Conservation (phyloP, 2,329 filamentous ascomycete species). For the Dactylellina haptotyla region DNA sequence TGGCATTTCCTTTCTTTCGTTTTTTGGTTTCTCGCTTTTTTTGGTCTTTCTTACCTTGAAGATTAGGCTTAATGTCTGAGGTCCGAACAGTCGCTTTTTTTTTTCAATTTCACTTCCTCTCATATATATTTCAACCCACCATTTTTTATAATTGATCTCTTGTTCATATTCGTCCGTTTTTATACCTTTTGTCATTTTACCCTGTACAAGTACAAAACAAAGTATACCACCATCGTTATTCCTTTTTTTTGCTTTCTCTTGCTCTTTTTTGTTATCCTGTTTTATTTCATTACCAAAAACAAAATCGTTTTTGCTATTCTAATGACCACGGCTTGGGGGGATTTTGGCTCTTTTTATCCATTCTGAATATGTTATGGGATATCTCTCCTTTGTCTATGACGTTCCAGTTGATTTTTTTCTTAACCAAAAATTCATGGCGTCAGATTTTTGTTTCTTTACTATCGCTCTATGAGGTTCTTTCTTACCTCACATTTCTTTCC, state of each 20-base stretch:
- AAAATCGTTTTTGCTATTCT: constrained; percentile 15
- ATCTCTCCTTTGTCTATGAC: constrained; percentile 19
- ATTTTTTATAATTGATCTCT: constrained; percentile 14
- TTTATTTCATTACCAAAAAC: constrained; percentile 54
- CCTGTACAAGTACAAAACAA: constrained; percentile 53
- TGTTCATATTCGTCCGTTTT: constrained; percentile 2
- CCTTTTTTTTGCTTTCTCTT: constrained; percentile 33
- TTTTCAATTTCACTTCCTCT: constrained; percentile 12
- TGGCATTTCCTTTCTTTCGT: constrained; percentile 7
- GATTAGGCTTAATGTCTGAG: constrained; percentile 24
- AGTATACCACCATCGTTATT: constrained; percentile 45
- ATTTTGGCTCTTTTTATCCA: too few species aligned
- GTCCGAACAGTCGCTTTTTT: constrained; percentile 11
- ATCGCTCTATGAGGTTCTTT: too few species aligned
- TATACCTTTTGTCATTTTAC: constrained; percentile 14
- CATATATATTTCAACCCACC: constrained; percentile 25
- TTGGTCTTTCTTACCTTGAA: constrained; percentile 13
- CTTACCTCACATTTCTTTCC: neutral
- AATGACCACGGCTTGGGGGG: constrained; percentile 12
- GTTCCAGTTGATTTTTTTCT: constrained; percentile 29
- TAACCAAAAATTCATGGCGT: constrained; percentile 20
- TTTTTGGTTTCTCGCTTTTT: constrained; percentile 42
- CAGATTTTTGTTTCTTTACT: constrained; percentile 24
- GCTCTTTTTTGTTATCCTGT: constrained; percentile 50
- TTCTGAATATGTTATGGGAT: constrained; percentile 29